A percentile compares a stretch with the other conserved stretches of the same genome.
Evolutionary conservation across 176 grass and related monocot genomes (phyloP).

Genomic region (Musa itinerans): DNA sequence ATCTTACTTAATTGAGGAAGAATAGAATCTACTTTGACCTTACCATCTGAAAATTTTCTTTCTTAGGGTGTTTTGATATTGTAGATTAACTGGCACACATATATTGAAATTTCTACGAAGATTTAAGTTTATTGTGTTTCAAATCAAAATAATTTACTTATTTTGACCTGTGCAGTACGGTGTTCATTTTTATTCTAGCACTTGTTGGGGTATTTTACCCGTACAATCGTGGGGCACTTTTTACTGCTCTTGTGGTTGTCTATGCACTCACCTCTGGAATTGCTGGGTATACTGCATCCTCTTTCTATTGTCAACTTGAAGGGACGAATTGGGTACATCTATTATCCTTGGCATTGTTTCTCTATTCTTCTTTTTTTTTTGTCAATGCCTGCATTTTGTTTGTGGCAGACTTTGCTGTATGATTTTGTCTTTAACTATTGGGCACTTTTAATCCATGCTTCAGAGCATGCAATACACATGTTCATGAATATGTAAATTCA

Average conservation of each 20-base stretch:
- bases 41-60: not conserved
- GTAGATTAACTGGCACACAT: not conserved
- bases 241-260: slow-evolving; percentile 7
- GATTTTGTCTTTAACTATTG: no score
- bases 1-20: not conserved
- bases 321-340: slow-evolving; percentile 4
- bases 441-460: no score
- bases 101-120: not conserved
- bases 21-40: not conserved
- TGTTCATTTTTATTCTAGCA: slow-evolving; percentile 14
- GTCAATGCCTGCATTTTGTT: not conserved
- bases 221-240: slow-evolving; percentile 11
- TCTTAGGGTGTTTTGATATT: not conserved
- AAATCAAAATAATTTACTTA: not conserved
- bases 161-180: not conserved
- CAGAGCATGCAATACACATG: no score
- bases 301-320: slow-evolving; percentile 17
- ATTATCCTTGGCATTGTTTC: not conserved
- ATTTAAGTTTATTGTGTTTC: not conserved
- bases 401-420: not conserved
- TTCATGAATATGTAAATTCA: no score
- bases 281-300: not conserved
- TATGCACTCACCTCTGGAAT: slow-evolving; percentile 3
- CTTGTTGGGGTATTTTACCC: slow-evolving; percentile 5
- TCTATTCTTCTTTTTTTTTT: no score